A percentile compares a stretch with the other conserved stretches of the same genome.
Evolutionary conservation across 2,329 filamentous ascomycete genomes (phyloP).

Genomic region (Apiospora malaysiana): DNA sequence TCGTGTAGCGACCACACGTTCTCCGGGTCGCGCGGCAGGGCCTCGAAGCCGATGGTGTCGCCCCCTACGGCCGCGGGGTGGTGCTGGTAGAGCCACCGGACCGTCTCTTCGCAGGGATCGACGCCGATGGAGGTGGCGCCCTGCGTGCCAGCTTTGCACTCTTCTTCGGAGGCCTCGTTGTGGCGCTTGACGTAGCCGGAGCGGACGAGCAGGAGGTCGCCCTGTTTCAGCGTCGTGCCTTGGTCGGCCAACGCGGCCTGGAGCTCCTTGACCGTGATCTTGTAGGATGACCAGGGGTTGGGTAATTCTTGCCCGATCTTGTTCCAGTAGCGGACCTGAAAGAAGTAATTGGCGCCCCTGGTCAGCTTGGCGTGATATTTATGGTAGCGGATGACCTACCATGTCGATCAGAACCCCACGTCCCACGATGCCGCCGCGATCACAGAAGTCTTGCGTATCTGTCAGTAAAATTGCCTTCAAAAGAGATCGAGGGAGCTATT

Average conservation of each 20-base stretch:
- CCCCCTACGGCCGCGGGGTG: conserved; percentile 49
- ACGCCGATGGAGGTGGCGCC: conserved; percentile 26
- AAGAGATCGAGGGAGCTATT: neutral
- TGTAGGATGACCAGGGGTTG: neutral
- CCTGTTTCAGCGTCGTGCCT: neutral
- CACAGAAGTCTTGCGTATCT: neutral
- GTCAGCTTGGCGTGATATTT: neutral
- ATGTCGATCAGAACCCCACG: conserved; percentile 20
- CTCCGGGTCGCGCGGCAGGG: neutral
- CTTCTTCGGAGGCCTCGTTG: conserved; percentile 27
- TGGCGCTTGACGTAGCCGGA: conserved; percentile 30
- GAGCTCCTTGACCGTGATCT: neutral
- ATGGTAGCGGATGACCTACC: neutral
- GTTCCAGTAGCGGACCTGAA: neutral
- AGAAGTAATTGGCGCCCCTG: neutral
- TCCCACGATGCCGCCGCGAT: conserved; percentile 17
- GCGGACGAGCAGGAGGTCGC: conserved; percentile 18
- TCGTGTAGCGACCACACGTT: conserved; percentile 32
- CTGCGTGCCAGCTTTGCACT: conserved; percentile 43
- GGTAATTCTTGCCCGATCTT: neutral
- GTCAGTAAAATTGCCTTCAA: neutral
- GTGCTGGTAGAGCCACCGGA: conserved; percentile 49
- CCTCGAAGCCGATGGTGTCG: conserved; percentile 43
- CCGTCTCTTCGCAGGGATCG: conserved; percentile 30
- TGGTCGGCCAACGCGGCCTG: neutral